Evolutionary conservation across 2,329 filamentous ascomycete species (phyloP), one percentile per base, ranked within the genome.

Genomic region (Penicillium sp.): DNA sequence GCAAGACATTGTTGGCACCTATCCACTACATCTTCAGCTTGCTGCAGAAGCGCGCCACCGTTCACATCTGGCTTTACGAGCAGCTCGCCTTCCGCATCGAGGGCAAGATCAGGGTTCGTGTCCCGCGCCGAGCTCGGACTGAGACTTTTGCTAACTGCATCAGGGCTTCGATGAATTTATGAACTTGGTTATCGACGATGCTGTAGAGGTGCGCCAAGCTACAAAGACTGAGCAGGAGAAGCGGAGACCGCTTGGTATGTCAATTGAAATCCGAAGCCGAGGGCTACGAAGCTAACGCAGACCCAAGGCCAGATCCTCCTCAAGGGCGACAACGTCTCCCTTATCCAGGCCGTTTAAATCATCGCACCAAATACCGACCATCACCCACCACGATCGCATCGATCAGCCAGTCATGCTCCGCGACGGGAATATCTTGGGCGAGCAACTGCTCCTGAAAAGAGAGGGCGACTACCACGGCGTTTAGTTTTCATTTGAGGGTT

Each of bases 111-210:
- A 84, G 94, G 67, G 92, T 95, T 39, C 24, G 41, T 36, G 13
- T 41, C 20, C 20, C 39, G 42, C 38, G 41, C 1, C 18, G 3
- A 10, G 27, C 35, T 10, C 36, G 39, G 27, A 47, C 38, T 48
- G 57, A 43, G 56, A 43, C 6, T 5, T 20, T 39, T 25, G 6
- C 39, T 49, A 28, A 35, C 35, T 33, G 25, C 5, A 18, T 13
- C 38, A 96, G 91, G 92, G 94, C 13, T 99, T 99, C 63, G 94
- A 99, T 71, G 94, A 99, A 74, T 99, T 97, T 77, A 96, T 99
- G 92, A 99, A 99, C 77, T 80, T 99, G 44, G 94, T 97, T 35
- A 83, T 96, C 61, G 94, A 99, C 68, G 91, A 99, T 64, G 94
- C 94, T 27, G 85, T 96, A 51, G 92, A 97, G 75, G 91, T 99